A percentile compares a stretch with the other conserved stretches of the same genome.
Conservation (phyloP, 2,329 filamentous ascomycete species). For the Westerdykella ornata region DNA sequence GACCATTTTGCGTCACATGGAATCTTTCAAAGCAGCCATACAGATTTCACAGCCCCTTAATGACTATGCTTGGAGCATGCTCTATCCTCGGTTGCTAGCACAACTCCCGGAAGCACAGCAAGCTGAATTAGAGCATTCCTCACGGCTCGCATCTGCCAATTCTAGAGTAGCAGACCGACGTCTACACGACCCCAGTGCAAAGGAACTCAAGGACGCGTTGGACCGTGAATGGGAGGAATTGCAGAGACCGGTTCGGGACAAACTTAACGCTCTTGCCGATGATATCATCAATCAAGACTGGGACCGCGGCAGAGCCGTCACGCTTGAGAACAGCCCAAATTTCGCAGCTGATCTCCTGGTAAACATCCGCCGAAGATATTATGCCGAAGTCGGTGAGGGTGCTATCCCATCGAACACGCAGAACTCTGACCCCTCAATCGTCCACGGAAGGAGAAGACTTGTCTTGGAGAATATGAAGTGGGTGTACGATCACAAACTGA, state of each 20-base stretch:
- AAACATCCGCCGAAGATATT: constrained; percentile 62
- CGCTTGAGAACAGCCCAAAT: constrained; percentile 55
- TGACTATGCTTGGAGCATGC: constrained; percentile 61
- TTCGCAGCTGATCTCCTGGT: constrained; percentile 68
- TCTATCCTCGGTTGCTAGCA: constrained; percentile 60
- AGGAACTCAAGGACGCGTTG: constrained; percentile 52
- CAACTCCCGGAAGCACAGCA: constrained; percentile 61
- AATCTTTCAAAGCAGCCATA: constrained; percentile 66
- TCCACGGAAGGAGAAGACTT: constrained; percentile 48
- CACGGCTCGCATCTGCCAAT: constrained; percentile 41
- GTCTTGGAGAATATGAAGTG: constrained; percentile 83
- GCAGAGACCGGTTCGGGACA: constrained; percentile 60
- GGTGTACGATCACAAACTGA: constrained; percentile 72
- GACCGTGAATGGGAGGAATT: constrained; percentile 66
- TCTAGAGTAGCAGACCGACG: constrained; percentile 44
- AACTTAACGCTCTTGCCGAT: constrained; percentile 61
- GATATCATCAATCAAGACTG: constrained; percentile 61
- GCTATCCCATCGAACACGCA: constrained; percentile 32
- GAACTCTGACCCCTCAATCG: constrained; percentile 3
- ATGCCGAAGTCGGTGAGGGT: constrained; percentile 52
- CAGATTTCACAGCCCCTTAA: constrained; percentile 62
- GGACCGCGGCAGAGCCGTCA: constrained; percentile 57
- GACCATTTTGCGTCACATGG: constrained; percentile 60
- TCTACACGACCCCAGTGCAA: constrained; percentile 44
- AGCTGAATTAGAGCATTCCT: constrained; percentile 47